These are phyloP conservation scores for Rhizopus delemar DNA, from an alignment of 371 early-diverging fungal genomes.

Conservation along the genomic window DNA sequence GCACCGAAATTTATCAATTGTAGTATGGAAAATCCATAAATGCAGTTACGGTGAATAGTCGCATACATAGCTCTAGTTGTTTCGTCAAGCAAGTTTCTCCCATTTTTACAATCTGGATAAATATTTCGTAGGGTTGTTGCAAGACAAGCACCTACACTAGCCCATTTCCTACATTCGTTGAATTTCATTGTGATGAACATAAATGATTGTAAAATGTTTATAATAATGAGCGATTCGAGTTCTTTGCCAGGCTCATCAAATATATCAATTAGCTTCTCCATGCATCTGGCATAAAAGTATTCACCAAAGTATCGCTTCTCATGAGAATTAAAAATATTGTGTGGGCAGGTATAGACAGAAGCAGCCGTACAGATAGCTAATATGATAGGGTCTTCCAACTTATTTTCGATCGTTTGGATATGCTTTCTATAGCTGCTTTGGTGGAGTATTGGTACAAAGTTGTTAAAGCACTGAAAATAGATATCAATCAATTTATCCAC, in stretches of 20 bases:
- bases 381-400: slow-evolving; percentile 18
- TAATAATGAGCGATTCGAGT: slow-evolving; percentile 4
- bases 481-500: slow-evolving; percentile 9
- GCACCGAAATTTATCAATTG: neutral
- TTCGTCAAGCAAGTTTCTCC: neutral
- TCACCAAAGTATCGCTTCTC: slow-evolving; percentile 6
- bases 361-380: slow-evolving; percentile 17
- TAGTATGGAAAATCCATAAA: neutral
- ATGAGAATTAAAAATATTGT: neutral
- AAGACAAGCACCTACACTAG: neutral
- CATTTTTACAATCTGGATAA: neutral
- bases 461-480: slow-evolving; percentile 19
- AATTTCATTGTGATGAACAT: neutral
- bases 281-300: slow-evolving; percentile 5
- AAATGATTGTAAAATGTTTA: slow-evolving; percentile 1
- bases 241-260: slow-evolving; percentile 7
- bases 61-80: neutral
- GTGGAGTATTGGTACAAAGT: slow-evolving; percentile 13
- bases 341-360: slow-evolving; percentile 6
- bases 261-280: slow-evolving; percentile 6
- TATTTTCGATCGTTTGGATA: neutral
- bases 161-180: neutral
- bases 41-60: slow-evolving; percentile 3
- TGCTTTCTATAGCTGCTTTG: slow-evolving; percentile 19
- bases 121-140: neutral